Base-by-base conservation (phyloP, 352 stramenopile genomes). In the Phytophthora citrophthora region DNA sequence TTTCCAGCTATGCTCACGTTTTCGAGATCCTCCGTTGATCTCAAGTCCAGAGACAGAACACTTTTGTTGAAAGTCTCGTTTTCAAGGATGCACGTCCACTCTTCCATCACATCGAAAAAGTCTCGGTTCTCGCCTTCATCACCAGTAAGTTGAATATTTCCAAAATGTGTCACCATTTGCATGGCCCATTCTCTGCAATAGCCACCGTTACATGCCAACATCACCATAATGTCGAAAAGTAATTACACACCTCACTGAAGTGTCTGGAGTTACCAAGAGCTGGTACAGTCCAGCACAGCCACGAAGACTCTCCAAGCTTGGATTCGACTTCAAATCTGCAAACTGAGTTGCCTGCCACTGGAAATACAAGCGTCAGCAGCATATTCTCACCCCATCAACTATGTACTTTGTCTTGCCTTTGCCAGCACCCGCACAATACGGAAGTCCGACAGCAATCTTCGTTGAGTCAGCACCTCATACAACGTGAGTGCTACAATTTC, bases 41-140 rank as follows among this genome's bases (percentile, higher is more conserved):
- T 73, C n/a, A 95, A 50, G 16, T 91, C 84, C 15, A 96, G 64
- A 27, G 67, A 82, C 15, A 93, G 61, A 31, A 93, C 66, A 2
- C 79, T 67, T 45, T 74, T 76, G 36, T 96, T 94, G 62, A 93
- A 96, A 8, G 74, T 77, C 63, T 72, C 68, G 36, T 77, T 94
- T 64, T 96, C 88, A 20, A 96, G 36, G 40, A 95, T 83, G 51
- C 86, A 96, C 83, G 93, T 92, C 85, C 88, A 94, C 57, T 96
- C 88, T 45, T 96, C 86, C 29, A 96, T 67, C 18, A 93, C 86
- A 36, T 79, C 76, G 31, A 93, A 66, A 36, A 92, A 84, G 31
- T 72, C 66, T 26, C 77, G 68, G 16, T 85, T 74, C 51, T 83
- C 52, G 0, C 51, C 80, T 38, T 65, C 72, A 36, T 89, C 77